phyloP scores from a whole-genome alignment of 306 rosid genomes.

The Ceratonia siliqua region DNA sequence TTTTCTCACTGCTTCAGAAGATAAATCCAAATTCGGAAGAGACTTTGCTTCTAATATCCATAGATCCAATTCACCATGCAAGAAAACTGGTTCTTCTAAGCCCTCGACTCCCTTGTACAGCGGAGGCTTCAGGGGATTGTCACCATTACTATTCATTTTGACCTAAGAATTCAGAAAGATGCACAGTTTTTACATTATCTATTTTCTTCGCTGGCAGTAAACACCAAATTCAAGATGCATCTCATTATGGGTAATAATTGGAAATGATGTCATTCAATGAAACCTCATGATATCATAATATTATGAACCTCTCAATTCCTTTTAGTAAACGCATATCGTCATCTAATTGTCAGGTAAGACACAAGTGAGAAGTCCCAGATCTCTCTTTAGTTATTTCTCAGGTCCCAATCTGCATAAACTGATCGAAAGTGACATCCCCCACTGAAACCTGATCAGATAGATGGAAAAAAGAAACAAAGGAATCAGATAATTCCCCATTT shows the following conservation, averaged over 20 bases:
- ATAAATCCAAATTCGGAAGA: conserved; percentile 75
- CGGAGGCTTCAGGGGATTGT: neutral
- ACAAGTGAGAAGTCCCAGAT: neutral
- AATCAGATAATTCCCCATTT: neutral
- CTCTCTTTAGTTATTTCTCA: conserved; percentile 24
- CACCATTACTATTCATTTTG: conserved; percentile 41
- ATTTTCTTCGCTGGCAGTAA: neutral
- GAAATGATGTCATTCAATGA: neutral
- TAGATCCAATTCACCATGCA: conserved; percentile 70
- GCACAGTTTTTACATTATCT: conserved; percentile 25
- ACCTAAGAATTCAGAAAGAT: conserved; percentile 26
- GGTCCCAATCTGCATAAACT: neutral
- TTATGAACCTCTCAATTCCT: neutral
- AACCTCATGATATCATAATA: neutral
- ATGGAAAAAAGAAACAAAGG: neutral
- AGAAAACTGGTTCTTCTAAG: conserved; percentile 38
- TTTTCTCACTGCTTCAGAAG: conserved; percentile 57
- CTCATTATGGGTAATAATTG: neutral
- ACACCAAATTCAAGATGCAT: conserved; percentile 7
- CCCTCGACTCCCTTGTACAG: conserved; percentile 9
- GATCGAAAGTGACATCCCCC: neutral
- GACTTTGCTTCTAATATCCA: conserved; percentile 71
- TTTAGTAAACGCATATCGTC: neutral
- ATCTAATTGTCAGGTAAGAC: neutral
- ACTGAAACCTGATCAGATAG: conserved; percentile 15